These are phyloP conservation scores for Ophiostoma sp. DNA, from an alignment of 2,329 filamentous ascomycete genomes.

Conservation along the genomic window DNA sequence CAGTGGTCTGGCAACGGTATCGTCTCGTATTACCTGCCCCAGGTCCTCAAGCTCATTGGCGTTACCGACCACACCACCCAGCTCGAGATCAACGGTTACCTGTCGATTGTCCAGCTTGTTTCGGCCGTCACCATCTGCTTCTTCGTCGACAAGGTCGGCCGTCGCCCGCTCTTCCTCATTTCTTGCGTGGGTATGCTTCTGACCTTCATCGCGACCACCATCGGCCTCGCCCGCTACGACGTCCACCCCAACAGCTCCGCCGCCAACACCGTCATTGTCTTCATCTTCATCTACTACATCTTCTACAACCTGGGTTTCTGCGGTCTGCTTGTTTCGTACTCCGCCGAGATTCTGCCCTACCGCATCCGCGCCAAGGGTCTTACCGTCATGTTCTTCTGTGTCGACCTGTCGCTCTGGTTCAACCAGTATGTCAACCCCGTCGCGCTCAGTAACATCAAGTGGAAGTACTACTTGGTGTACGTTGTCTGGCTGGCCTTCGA, in stretches of 20 bases:
- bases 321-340: conserved; percentile 34
- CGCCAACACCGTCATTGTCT: conserved; percentile 33
- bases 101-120: conserved; percentile 32
- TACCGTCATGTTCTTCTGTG: conserved; percentile 49
- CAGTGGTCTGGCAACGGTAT: conserved; percentile 31
- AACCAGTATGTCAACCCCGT: conserved; percentile 47
- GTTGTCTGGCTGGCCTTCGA: conserved; percentile 47
- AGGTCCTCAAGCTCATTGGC: conserved; percentile 27
- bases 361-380: conserved; percentile 40
- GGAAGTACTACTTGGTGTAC: conserved; percentile 48
- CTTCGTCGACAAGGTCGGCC: conserved; percentile 34
- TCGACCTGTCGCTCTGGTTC: conserved; percentile 39
- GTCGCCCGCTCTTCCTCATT: conserved; percentile 34
- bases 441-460: conserved; percentile 42
- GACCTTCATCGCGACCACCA: conserved; percentile 33
- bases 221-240: conserved; percentile 31
- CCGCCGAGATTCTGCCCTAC: conserved; percentile 35
- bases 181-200: conserved; percentile 33
- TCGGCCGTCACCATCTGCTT: conserved; percentile 33
- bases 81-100: conserved; percentile 34
- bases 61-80: conserved; percentile 21
- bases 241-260: conserved; percentile 32
- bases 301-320: conserved; percentile 35
- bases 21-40: conserved; percentile 29
- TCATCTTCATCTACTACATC: conserved; percentile 35